Base-by-base conservation (phyloP, 2,329 filamentous ascomycete species). In the Trichoderma sp. region DNA sequence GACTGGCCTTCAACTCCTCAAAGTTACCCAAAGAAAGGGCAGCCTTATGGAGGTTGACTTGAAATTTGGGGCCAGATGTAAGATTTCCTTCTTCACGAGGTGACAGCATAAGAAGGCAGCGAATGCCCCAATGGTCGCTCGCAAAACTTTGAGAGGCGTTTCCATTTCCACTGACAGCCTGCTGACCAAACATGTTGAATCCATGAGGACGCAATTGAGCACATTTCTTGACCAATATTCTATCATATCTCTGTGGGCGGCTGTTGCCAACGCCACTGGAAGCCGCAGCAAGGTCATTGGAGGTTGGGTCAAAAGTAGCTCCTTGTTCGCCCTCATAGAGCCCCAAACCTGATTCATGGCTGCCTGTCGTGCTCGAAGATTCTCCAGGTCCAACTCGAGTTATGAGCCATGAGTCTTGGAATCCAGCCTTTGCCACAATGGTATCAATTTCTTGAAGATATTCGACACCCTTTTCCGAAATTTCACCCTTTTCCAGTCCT, bases 231-330 rank as follows among this genome's bases (percentile, higher is more conserved):
- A 88, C 76, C 3, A 90, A 77, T 55, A 91, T 88, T 39, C 89
- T 83, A 73, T 91, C 89, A 70, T 91, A 91, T 59, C 90, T 79
- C 73, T 91, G 89, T 2, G 89, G 88, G 24, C 87, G 81, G 71
- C 83, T 84, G 59, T 86, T 82, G 58, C 81, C 82, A 56, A 75
- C 79, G 3, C 81, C 81, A 1, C 85, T 83, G 4, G 83, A 83
- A 13, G 81, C 79, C 1, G 84, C 82, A 3, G 89, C 88, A 14
- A 90, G 79, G 0, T 77, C 75, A 72, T 91, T 91, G 6, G 78
- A 77, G 2, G 78, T 77, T 0, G 89, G 89, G 73, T 91, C 85
- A 74, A 89, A 91, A 0, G 89, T 91, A 4, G 88, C 87, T 1
- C 88, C 89, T 70, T 87, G 82, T 74, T 91, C 89, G 1, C 88